phyloP scores from a whole-genome alignment of 257 asterid genomes.

The Solanum corneliomulleri region DNA sequence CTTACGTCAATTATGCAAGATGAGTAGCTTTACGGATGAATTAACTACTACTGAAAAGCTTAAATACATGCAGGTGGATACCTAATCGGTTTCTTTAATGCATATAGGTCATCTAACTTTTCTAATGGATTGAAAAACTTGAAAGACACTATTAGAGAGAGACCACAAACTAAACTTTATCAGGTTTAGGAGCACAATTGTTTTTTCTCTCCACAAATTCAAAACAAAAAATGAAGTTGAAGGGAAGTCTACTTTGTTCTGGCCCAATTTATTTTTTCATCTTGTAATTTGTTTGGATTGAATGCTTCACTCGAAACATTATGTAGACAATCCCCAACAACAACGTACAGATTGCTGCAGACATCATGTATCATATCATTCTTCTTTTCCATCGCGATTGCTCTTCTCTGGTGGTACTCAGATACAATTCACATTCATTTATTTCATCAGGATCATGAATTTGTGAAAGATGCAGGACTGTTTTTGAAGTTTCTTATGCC shows the following conservation, averaged over 20 bases:
- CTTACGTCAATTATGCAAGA: too few species aligned
- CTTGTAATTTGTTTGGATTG: slow-evolving; percentile 27
- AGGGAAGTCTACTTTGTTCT: neutral
- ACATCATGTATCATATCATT: slow-evolving; percentile 51
- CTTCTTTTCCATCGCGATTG: slow-evolving; percentile 14
- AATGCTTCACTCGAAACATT: slow-evolving; percentile 71
- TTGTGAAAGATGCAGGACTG: slow-evolving; percentile 37
- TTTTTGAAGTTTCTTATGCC: slow-evolving; percentile 60
- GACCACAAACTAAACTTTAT: neutral
- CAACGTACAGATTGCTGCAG: slow-evolving; percentile 18
- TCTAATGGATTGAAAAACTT: too few species aligned
- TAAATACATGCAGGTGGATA: too few species aligned
- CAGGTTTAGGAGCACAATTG: neutral
- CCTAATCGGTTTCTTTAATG: too few species aligned
- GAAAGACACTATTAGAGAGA: neutral
- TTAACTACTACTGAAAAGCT: too few species aligned
- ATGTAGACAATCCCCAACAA: slow-evolving; percentile 52
- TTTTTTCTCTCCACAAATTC: neutral
- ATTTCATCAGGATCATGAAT: slow-evolving; percentile 46
- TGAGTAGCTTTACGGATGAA: too few species aligned
- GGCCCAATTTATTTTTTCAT: neutral
- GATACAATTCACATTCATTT: slow-evolving; percentile 16
- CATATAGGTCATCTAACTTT: too few species aligned
- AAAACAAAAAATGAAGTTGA: neutral
- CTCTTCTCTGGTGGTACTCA: slow-evolving; percentile 56